A percentile compares a stretch with the other conserved stretches of the same genome.
These are phyloP conservation scores for Stagonosporopsis chrysanthemi DNA, from an alignment of 2,329 filamentous ascomycete species.

Conservation along the genomic window DNA sequence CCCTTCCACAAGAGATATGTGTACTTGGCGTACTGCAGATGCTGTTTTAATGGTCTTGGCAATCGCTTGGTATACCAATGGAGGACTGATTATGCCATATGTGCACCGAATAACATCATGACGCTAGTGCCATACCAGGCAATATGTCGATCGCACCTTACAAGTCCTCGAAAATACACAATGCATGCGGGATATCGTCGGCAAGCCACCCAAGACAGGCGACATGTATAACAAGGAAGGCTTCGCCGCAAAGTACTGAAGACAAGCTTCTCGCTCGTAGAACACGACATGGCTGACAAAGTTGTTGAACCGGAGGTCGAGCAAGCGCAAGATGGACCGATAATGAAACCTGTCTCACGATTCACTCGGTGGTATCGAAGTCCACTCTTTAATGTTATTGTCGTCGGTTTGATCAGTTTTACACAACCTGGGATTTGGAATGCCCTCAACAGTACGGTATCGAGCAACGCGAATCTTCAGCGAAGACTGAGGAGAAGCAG, in stretches of 20 bases:
- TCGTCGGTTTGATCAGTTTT: constrained; percentile 56
- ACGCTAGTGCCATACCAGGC: constrained; percentile 1
- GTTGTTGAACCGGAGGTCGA: constrained; percentile 27
- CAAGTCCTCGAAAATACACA: background rate
- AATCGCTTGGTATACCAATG: constrained; percentile 5
- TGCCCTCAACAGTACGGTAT: constrained; percentile 52
- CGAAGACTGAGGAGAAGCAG: constrained; percentile 8
- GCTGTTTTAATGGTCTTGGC: background rate
- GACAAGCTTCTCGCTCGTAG: background rate
- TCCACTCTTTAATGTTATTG: constrained; percentile 57
- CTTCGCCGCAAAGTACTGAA: too few species aligned
- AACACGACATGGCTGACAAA: constrained; percentile 21
- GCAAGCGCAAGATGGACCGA: background rate
- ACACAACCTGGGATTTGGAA: constrained; percentile 59
- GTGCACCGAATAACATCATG: constrained; percentile 3
- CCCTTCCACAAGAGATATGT: background rate
- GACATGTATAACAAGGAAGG: background rate
- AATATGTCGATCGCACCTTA: constrained; percentile 10
- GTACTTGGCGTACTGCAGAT: constrained; percentile 1
- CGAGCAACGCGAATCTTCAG: background rate
- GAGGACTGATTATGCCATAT: constrained; percentile 5
- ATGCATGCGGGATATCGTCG: background rate
- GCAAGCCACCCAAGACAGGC: background rate
- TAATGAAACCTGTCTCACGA: constrained; percentile 25
- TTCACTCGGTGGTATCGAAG: constrained; percentile 51